Base-by-base conservation (phyloP, 768 basidiomycete genomes). In the Postia placenta region DNA sequence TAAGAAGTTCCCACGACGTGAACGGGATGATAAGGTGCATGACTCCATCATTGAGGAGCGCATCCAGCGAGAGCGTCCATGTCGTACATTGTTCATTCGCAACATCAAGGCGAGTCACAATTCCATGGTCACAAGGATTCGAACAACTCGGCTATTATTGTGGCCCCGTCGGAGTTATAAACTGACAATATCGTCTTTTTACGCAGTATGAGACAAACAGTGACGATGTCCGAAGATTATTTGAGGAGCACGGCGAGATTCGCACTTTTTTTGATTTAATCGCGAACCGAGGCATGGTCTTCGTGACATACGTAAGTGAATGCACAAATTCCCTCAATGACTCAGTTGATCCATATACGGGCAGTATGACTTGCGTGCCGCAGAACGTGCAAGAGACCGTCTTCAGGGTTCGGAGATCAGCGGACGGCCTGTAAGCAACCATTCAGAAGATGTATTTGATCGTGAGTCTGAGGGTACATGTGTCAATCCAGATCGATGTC, bases 221-320 rank as follows among this genome's bases (percentile, higher is more conserved):
- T 63, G 82, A 84, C 3, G 85, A 87, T 62, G 84, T 99, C 6
- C 85, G 88, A 52, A 76, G 74, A 38, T 79, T 81, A 46, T 99
- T 98, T 67, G 91, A 92, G 69, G 85, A 87, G 51, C 89, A 92
- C 61, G 96, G 96, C 55, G 91, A 92, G 60, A 91, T 98, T 72
- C 93, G 92, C 69, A 93, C 90, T 1, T 97, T 94, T 66, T 98
- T 97, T 67, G 96, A 99, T 68, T 73, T 98, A 17, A 89, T 98
- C 54, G 79, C 82, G 42, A 94, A 88, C 11, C 78, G 96, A 52
- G 96, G 96, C n/a, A 96, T 99, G 90, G 87, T 97, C 12, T 99
- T 99, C 66, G 87, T 98, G 39, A 99, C 95, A 42, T 99, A 91
- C 65, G 96, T 98, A 70, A 79, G 95, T 80, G 42, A 39, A 23